phyloP scores from a whole-genome alignment of 495 filamentous ascomycete species.

The Neurospora intermedia region DNA sequence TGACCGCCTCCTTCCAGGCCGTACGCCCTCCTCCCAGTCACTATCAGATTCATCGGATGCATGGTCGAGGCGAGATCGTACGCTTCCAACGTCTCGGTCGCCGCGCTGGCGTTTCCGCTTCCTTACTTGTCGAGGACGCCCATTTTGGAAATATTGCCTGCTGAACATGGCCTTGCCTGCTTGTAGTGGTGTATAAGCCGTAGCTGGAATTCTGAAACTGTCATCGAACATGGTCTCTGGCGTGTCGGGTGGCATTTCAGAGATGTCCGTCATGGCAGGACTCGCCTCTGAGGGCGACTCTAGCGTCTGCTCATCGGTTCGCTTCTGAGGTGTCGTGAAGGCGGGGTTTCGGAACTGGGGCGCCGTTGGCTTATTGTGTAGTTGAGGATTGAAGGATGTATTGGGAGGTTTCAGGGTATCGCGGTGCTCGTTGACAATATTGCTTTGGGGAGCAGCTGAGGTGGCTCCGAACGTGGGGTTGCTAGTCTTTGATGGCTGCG shows the following conservation, averaged over 20 bases:
- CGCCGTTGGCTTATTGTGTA: constrained; percentile 25
- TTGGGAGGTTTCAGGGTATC: constrained; percentile 14
- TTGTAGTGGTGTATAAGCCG: constrained; percentile 29
- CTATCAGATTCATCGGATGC: constrained; percentile 50
- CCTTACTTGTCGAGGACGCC: constrained; percentile 37
- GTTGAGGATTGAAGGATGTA: constrained; percentile 24
- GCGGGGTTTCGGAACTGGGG: constrained; percentile 53
- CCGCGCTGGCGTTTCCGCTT: constrained; percentile 33
- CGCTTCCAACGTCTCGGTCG: constrained; percentile 34
- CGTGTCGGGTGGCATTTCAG: constrained; percentile 45
- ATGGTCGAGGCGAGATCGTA: constrained; percentile 28
- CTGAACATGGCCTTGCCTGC: constrained; percentile 27
- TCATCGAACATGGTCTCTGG: constrained; percentile 27
- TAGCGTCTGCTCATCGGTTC: constrained; percentile 49
- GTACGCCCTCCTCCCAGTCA: constrained; percentile 17
- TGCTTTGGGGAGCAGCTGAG: not conserved
- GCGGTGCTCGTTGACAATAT: not conserved
- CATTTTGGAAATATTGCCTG: constrained; percentile 18
- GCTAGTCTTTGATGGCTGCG: not conserved
- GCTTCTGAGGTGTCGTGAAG: constrained; percentile 73
- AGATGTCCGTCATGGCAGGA: constrained; percentile 53
- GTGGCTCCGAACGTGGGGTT: not conserved
- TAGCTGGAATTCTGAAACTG: constrained; percentile 14
- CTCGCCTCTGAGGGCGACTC: constrained; percentile 73
- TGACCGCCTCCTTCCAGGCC: constrained; percentile 16